A percentile compares a stretch with the other conserved stretches of the same genome.
phyloP scores from a whole-genome alignment of 2,329 filamentous ascomycete species.

The Bipolaris gigantea region DNA sequence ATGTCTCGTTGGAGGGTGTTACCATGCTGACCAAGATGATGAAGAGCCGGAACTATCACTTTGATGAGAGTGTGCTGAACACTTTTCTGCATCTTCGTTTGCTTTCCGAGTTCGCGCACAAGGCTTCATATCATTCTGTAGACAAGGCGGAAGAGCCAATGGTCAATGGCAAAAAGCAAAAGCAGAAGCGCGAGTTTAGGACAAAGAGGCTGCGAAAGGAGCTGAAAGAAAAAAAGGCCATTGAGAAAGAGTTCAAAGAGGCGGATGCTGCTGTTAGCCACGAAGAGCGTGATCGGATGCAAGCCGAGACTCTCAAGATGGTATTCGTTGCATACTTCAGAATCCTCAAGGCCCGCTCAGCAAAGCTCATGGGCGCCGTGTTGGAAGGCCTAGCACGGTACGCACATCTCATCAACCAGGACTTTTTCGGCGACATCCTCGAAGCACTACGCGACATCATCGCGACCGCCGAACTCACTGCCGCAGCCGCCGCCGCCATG shows the following conservation, averaged over 20 bases:
- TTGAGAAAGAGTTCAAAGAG: slow-evolving; percentile 91
- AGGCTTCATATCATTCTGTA: slow-evolving; percentile 76
- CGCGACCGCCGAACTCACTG: slow-evolving; percentile 62
- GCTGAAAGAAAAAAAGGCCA: slow-evolving; percentile 78
- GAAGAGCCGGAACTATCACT: slow-evolving; percentile 78
- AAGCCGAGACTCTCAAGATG: slow-evolving; percentile 92
- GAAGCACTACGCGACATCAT: slow-evolving; percentile 95
- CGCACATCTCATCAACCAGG: slow-evolving; percentile 95
- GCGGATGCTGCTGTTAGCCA: slow-evolving; percentile 89
- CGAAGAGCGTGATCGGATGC: slow-evolving; percentile 90
- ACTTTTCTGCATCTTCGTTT: slow-evolving; percentile 88
- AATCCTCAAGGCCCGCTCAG: slow-evolving; percentile 79
- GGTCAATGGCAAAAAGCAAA: slow-evolving; percentile 60
- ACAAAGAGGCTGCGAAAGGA: slow-evolving; percentile 86
- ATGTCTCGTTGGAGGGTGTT: slow-evolving; percentile 83
- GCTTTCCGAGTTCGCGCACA: slow-evolving; percentile 82
- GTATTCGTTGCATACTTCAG: slow-evolving; percentile 96
- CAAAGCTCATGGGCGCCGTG: slow-evolving; percentile 92
- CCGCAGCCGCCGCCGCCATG: slow-evolving; percentile 50
- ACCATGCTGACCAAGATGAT: slow-evolving; percentile 91
- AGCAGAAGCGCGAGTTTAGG: slow-evolving; percentile 79
- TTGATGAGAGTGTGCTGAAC: slow-evolving; percentile 85
- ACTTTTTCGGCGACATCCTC: slow-evolving; percentile 95
- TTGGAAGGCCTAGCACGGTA: slow-evolving; percentile 93
- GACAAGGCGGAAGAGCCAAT: slow-evolving; percentile 60